Percentiles rank a stretch among this genome's conserved stretches.
phyloP scores from a whole-genome alignment of 2,329 filamentous ascomycete species.

The Trichoderma cornu-damae region DNA sequence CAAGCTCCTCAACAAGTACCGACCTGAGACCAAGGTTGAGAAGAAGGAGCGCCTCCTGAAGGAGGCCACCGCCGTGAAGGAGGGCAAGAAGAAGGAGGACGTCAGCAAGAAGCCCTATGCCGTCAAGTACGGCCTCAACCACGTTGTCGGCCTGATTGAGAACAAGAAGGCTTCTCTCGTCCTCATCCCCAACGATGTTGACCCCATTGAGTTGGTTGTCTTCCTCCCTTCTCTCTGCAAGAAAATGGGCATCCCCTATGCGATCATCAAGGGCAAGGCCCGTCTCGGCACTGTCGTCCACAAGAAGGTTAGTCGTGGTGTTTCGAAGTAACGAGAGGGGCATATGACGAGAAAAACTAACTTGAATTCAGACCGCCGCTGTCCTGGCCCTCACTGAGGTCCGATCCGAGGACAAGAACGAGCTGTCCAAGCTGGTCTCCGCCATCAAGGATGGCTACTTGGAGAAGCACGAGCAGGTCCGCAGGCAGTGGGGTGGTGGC shows the following conservation, averaged over 20 bases:
- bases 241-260: conserved; percentile 99
- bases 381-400: conserved; percentile 95
- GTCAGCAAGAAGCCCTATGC: conserved; percentile 99
- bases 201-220: conserved; percentile 98
- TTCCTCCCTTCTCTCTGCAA: conserved; percentile 98
- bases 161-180: conserved; percentile 99
- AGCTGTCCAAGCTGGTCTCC: conserved; percentile 93
- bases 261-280: conserved; percentile 99
- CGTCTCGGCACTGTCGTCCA: conserved; percentile 97
- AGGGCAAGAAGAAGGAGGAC: conserved; percentile 99
- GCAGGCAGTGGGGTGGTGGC: conserved; percentile 97
- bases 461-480: conserved; percentile 87
- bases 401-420: conserved; percentile 95
- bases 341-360: conserved; percentile 2
- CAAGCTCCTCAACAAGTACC: conserved; percentile 99
- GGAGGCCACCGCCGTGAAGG: conserved; percentile 95
- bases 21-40: conserved; percentile 96
- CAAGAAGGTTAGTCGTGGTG: conserved; percentile 72
- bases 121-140: conserved; percentile 99
- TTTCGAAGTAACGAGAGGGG: neutral
- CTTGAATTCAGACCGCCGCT: conserved; percentile 71
- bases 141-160: conserved; percentile 94
- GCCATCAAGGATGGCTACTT: conserved; percentile 97
- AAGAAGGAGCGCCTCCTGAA: conserved; percentile 99
- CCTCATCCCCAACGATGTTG: conserved; percentile 98